Evolutionary conservation across 192 early-diverging fungal species (phyloP).

Genomic region (Linnemannia hyalina): DNA sequence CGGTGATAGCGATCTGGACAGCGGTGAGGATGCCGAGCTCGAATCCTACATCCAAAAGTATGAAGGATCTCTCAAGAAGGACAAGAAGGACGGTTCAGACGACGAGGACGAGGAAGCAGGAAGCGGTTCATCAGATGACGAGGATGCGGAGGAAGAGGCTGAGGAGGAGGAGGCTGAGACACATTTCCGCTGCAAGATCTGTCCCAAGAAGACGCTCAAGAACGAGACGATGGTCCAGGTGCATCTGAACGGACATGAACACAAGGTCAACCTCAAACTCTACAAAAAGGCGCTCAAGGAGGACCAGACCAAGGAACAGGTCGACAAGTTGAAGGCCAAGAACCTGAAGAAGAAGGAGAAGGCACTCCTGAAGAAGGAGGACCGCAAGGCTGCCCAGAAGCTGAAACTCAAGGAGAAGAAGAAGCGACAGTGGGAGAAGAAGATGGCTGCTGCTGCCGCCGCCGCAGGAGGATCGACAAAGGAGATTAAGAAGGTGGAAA

Average conservation of each 20-base stretch:
- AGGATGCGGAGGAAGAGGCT: conserved; percentile 12
- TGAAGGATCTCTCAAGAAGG: conserved; percentile 40
- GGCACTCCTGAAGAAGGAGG: conserved; percentile 43
- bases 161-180: conserved; percentile 36
- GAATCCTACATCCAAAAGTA: conserved; percentile 53
- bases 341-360: conserved; percentile 50
- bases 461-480: neutral
- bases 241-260: conserved; percentile 41
- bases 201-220: conserved; percentile 50
- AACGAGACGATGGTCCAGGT: conserved; percentile 50
- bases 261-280: conserved; percentile 39
- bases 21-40: conserved; percentile 51
- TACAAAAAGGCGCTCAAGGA: conserved; percentile 51
- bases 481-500: conserved; percentile 20
- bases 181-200: conserved; percentile 57
- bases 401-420: conserved; percentile 56
- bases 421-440: conserved; percentile 52
- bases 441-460: conserved; percentile 36
- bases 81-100: neutral
- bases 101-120: conserved; percentile 15
- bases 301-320: conserved; percentile 39
- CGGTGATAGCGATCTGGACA: conserved; percentile 34
- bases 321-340: conserved; percentile 41
- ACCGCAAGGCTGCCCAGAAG: conserved; percentile 33
- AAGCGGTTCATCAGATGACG: conserved; percentile 15